phyloP scores from a whole-genome alignment of 2,329 filamentous ascomycete genomes.

The Coniella vitis region DNA sequence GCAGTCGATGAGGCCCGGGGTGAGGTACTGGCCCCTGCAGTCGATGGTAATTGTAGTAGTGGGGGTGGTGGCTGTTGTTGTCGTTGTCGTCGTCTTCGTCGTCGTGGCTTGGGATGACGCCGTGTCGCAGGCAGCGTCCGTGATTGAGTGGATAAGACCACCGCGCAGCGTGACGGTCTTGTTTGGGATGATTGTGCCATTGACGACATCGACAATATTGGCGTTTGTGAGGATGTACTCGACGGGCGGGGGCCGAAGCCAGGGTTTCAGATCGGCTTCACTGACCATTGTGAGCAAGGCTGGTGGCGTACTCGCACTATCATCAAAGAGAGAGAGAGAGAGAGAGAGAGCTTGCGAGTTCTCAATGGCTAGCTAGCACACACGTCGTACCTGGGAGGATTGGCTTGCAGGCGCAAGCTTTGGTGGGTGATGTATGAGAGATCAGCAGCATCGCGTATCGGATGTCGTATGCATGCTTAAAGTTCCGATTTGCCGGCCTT shows the following conservation, averaged over 20 bases:
- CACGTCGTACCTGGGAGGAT: too few relatives aligned
- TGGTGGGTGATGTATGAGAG: too few relatives aligned
- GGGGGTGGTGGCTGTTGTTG: too few relatives aligned
- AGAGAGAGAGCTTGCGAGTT: too few relatives aligned
- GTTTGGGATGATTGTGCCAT: constrained; percentile 14
- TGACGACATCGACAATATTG: constrained; percentile 20
- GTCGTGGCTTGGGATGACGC: constrained; percentile 7
- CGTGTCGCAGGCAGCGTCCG: not conserved
- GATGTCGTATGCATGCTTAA: too few relatives aligned
- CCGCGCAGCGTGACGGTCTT: constrained; percentile 16
- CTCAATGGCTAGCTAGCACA: too few relatives aligned
- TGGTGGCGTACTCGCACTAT: too few relatives aligned
- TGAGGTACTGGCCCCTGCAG: constrained; percentile 8
- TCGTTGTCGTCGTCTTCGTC: constrained; percentile 13
- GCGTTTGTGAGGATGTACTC: constrained; percentile 19
- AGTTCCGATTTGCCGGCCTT: too few relatives aligned
- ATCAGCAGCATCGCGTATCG: too few relatives aligned
- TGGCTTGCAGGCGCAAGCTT: too few relatives aligned
- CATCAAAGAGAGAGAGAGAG: too few relatives aligned
- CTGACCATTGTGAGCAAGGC: constrained; percentile 16
- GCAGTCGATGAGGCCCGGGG: constrained; percentile 17
- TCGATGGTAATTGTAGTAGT: constrained; percentile 14
- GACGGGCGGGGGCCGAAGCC: constrained; percentile 18
- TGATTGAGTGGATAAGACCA: constrained; percentile 18
- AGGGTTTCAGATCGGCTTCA: constrained; percentile 20